phyloP scores from a whole-genome alignment of 768 basidiomycete genomes.

The Cystoderma amianthinum region DNA sequence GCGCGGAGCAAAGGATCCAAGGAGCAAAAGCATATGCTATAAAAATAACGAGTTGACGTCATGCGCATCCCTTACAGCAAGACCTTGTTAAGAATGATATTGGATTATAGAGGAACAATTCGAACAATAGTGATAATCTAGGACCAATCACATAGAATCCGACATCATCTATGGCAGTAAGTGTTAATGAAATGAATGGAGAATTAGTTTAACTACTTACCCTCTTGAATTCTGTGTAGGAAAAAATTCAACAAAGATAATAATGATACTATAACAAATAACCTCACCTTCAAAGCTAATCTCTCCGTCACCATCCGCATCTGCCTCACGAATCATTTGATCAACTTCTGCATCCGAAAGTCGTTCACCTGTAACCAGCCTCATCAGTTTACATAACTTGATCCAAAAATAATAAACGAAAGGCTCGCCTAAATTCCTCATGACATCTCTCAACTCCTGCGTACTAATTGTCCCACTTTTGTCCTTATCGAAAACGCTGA shows the following conservation, averaged over 20 bases:
- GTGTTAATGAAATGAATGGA: not conserved
- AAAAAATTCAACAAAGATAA: too few relatives aligned
- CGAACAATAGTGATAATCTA: too few relatives aligned
- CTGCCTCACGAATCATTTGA: conserved; percentile 92
- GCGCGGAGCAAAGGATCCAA: too few relatives aligned
- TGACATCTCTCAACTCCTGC: conserved; percentile 83
- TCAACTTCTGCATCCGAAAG: conserved; percentile 73
- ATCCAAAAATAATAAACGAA: not conserved
- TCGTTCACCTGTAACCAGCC: conserved; percentile 49
- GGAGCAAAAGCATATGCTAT: too few relatives aligned
- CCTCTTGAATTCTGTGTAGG: conserved; percentile 1
- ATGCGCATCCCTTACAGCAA: too few relatives aligned
- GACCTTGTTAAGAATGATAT: too few relatives aligned
- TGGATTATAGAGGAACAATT: too few relatives aligned
- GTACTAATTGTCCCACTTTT: conserved; percentile 87
- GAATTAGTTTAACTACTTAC: not conserved
- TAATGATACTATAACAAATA: not conserved
- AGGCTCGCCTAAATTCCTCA: conserved; percentile 79
- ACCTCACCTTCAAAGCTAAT: conserved; percentile 64
- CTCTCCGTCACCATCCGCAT: conserved; percentile 77
- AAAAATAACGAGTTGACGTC: too few relatives aligned
- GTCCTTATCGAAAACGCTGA: conserved; percentile 96
- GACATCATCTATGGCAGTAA: not conserved
- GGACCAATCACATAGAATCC: too few relatives aligned
- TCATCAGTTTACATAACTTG: not conserved